phyloP scores from a whole-genome alignment of 805 yeast species.

The Candida insectorum region DNA sequence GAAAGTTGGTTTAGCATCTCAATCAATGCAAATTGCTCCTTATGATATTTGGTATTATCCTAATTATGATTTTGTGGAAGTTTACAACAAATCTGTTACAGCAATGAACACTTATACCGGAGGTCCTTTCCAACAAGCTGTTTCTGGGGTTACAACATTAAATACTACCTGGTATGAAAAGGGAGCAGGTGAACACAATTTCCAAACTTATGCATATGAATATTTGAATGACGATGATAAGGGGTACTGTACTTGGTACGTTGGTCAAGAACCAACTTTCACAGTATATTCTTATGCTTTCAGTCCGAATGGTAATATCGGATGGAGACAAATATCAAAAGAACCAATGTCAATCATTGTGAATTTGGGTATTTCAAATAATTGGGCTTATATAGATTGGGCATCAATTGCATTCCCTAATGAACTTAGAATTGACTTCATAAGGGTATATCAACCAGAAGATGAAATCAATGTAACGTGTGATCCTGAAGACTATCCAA shows the following conservation, averaged over 20 bases:
- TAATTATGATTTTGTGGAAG: conserved; percentile 74
- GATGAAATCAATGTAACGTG: conserved; percentile 64
- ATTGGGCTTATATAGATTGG: conserved; percentile 96
- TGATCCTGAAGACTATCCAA: conserved; percentile 85
- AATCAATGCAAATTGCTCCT: conserved; percentile 90
- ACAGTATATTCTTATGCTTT: conserved; percentile 72
- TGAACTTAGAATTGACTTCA: conserved; percentile 74
- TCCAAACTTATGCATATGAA: conserved; percentile 77
- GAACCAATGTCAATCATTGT: conserved; percentile 91
- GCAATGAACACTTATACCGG: conserved; percentile 87
- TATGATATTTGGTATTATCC: conserved; percentile 93
- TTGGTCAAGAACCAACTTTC: conserved; percentile 75
- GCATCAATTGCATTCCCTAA: conserved; percentile 73
- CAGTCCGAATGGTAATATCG: conserved; percentile 89
- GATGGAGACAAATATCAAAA: conserved; percentile 73
- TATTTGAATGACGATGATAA: conserved; percentile 56
- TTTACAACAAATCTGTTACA: conserved; percentile 67
- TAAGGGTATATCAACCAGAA: conserved; percentile 86
- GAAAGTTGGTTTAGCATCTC: conserved; percentile 73
- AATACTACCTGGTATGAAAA: conserved; percentile 80
- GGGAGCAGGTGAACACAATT: conserved; percentile 50
- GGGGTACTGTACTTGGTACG: conserved; percentile 85
- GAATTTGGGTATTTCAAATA: conserved; percentile 86
- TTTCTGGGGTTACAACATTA: conserved; percentile 76
- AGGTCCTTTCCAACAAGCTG: conserved; percentile 91